Percentiles rank a stretch among this genome's conserved stretches.
phyloP scores from a whole-genome alignment of 352 stramenopile species.

The Peronospora tabacina region DNA sequence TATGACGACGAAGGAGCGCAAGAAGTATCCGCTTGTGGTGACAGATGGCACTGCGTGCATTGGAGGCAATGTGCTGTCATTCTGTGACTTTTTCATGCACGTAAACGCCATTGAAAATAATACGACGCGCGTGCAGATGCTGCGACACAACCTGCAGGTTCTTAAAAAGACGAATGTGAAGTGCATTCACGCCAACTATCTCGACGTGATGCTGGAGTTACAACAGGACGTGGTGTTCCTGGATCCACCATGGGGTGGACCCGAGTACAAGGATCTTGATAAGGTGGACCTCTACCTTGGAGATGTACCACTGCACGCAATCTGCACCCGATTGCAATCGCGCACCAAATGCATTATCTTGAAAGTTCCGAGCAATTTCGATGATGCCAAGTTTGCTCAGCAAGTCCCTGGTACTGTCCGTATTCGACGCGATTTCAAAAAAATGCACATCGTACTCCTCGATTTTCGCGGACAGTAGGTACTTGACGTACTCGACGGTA shows the following conservation, averaged over 20 bases:
- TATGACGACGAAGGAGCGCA: slow-evolving; percentile 6
- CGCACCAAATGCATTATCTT: slow-evolving; percentile 55
- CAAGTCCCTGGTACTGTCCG: slow-evolving; percentile 48
- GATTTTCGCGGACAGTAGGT: slow-evolving; percentile 37
- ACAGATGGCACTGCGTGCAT: slow-evolving; percentile 78
- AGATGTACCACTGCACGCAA: slow-evolving; percentile 48
- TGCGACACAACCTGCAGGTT: slow-evolving; percentile 64
- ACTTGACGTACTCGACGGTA: neutral
- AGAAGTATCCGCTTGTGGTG: slow-evolving; percentile 43
- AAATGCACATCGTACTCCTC: slow-evolving; percentile 70
- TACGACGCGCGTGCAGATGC: slow-evolving; percentile 50
- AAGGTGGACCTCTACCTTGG: slow-evolving; percentile 68
- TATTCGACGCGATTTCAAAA: slow-evolving; percentile 62
- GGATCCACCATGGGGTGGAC: slow-evolving; percentile 74
- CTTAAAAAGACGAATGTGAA: slow-evolving; percentile 49
- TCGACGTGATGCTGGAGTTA: slow-evolving; percentile 62
- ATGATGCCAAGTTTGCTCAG: slow-evolving; percentile 59
- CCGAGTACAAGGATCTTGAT: slow-evolving; percentile 68
- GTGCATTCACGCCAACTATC: slow-evolving; percentile 56
- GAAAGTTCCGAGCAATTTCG: slow-evolving; percentile 81
- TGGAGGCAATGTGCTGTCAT: slow-evolving; percentile 73
- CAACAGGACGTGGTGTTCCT: slow-evolving; percentile 79
- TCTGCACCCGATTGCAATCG: slow-evolving; percentile 44
- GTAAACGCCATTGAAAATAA: slow-evolving; percentile 76
- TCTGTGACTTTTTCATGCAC: slow-evolving; percentile 67